Evolutionary conservation across 768 basidiomycete genomes (phyloP), one percentile per base, ranked within the genome.

Genomic region (Cystofilobasidium macerans): DNA sequence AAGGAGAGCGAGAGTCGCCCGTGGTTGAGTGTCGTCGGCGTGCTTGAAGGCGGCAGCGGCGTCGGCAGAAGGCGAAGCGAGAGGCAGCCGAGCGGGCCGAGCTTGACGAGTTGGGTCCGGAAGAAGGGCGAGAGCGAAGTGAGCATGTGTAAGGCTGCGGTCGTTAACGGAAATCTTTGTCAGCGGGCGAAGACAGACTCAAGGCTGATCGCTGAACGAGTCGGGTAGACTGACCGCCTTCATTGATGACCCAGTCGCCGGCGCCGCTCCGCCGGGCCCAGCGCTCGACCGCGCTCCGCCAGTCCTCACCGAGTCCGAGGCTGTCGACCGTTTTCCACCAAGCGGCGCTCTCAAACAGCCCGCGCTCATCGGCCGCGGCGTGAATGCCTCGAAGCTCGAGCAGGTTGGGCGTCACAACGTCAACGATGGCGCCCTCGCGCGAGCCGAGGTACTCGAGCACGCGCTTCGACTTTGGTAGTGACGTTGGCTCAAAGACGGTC

Each of bases 401-500:
- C 32, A 85, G 74, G 76, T 99, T 99, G 0, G 95, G 95, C 0
- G 93, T 87, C 54, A 84, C 81, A 70, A 84, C 89, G 2, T 82
- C 5, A 84, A 72, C 53, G 70, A 71, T 57, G 59, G 20, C 36
- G 57, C 63, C 28, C 40, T 57, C 3, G 35, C 45, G 24, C 16
- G 61, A 47, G 45, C 54, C 54, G 33, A 79, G 63, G 0, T 88
- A 84, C 0, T 84, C 81, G 7, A 95, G 73, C 66, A 98, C 84
- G 2, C 80, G 78, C 1, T 79, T 78, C 0, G 88, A 85, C 77
- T 98, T 98, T 53, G 81, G 77, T n/a, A 86, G 80, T 0, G 92
- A 95, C 1, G 95, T 98, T 1, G 95, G 94, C 76, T 99, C 95
- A 74, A 88, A 91, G 73, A 93, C 86, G 18, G 83, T 89, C 90